phyloP scores from a whole-genome alignment of 352 stramenopile species.

The Pythium oligandrum region DNA sequence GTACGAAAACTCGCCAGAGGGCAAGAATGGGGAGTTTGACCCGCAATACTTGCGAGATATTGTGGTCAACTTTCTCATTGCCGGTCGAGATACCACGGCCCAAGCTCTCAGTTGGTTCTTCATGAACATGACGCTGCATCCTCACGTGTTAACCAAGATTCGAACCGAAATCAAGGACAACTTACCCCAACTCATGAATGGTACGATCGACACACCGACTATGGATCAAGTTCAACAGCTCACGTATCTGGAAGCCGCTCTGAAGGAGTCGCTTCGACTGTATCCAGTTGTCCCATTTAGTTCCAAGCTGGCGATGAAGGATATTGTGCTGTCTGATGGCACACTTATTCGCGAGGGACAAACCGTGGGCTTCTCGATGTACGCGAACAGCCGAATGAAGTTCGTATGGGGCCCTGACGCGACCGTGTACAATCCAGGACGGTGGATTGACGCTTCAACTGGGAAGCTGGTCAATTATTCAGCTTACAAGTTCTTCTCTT shows the following conservation, averaged over 20 bases:
- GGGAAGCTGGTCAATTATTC: constrained; percentile 31
- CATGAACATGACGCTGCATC: constrained; percentile 42
- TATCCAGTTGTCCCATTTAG: constrained; percentile 43
- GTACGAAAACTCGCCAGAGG: not conserved
- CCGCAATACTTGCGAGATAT: constrained; percentile 50
- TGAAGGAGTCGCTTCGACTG: constrained; percentile 55
- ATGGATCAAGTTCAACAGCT: constrained; percentile 29
- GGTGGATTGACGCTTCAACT: constrained; percentile 46
- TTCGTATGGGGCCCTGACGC: constrained; percentile 63
- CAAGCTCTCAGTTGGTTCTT: constrained; percentile 75
- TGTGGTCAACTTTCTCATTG: constrained; percentile 75
- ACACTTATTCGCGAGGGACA: constrained; percentile 39
- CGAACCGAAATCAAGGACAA: constrained; percentile 35
- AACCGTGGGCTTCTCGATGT: constrained; percentile 36
- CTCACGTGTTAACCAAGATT: constrained; percentile 40
- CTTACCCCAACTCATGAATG: constrained; percentile 17
- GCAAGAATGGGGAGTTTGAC: constrained; percentile 15
- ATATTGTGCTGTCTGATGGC: constrained; percentile 58
- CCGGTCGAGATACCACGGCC: constrained; percentile 74
- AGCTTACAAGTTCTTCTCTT: constrained; percentile 61
- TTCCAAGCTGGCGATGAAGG: constrained; percentile 24
- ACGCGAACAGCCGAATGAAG: constrained; percentile 45
- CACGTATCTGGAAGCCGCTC: constrained; percentile 40
- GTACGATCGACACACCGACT: not conserved
- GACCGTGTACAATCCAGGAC: constrained; percentile 53